Base-by-base conservation (phyloP, 2,329 filamentous ascomycete species). In the Hypoxylon rubiginosum region DNA sequence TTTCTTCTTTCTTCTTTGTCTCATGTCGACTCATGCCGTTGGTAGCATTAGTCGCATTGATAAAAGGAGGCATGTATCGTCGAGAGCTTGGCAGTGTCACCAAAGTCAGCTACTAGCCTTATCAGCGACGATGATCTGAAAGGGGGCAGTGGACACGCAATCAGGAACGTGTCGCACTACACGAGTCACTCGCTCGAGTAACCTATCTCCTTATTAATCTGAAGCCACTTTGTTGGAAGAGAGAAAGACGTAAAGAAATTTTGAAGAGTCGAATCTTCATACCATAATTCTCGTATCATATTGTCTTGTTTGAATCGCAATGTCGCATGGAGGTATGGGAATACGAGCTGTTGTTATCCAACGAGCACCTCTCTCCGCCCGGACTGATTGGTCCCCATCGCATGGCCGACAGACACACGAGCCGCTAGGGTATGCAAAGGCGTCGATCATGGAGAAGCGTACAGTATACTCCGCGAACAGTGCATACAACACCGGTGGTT, bases 271-370 rank as follows among this genome's bases (percentile, higher is more conserved):
- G n/a, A n/a, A 43, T 39, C 24, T 48, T 41, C 36, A 41, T 41
- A 41, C 36, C 36, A 41, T 39, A 55, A 55, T n/a, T 17, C 57
- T 61, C 57, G 61, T 60, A 61, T 67, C 39, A 15, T 24, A 11
- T n/a, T 21, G 11, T 52, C 28, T 50, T 13, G 43, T 19, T 9
- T n/a, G 7, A 17, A 43, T 43, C 36, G 19, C 17, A 39, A n/a
- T n/a, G 41, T 52, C 39, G 56, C 28, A 62, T 43, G 39, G 56
- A 62, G 32, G 11, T 19, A 24, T 10, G 32, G 28, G 45, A 62
- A 67, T 67, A 69, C 67, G 67, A 69, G 67, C 46, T 49, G 46
- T 53, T 21, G 60, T 36, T 60, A 17, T 53, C 58, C 26, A 54
- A 51, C 60, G 34, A 28, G 53, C 17, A 41, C 46, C 39, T 56